Evolutionary conservation across 164 flowering plant species (phyloP), one percentile per base, ranked within the genome.

Genomic region (Chimonanthus praecox): DNA sequence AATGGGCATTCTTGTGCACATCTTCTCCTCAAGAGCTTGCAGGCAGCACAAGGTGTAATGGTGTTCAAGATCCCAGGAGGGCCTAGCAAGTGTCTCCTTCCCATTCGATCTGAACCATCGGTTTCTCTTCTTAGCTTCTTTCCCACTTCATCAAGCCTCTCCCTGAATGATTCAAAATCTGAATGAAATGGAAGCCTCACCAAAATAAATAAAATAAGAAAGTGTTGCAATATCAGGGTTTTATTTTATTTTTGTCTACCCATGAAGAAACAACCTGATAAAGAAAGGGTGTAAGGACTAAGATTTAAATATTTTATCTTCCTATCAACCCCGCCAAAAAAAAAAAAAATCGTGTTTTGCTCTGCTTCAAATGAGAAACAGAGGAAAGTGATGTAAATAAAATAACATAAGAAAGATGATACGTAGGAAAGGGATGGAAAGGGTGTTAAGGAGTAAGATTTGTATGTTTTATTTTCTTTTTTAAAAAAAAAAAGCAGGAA

Each of bases 1-100:
- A 94, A 94, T 4, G 97, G 98, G 78, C 98, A 94, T 75, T 92
- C 97, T 75, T 91, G 92, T 0, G 95, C 94, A 71, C 98, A 94
- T 49, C 97, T 79, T 58, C 97, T 62, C 66, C 98, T 80, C 58
- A 94, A 71, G 61, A 92, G 97, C 83, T 92, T 94, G 76, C 98
- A 94, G n/a, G 98, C 98, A 7, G 97, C 98, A 47, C 98, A 94
- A 15, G 98, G 97, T 2, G 94, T 92, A 5, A 88, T 85, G 18
- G 88, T 87, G 81, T 94, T 94, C 72, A 92, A 72, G 75, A 81
- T 84, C 74, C 90, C 92, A 1, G 88, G 85, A 72, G 90, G 86
- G 13, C 88, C 88, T 79, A 86, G 74, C 87, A 92, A 78, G 58
- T 85, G 89, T 84, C 90, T 85, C 78, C 91, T 89, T 76, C 88